Evolutionary conservation across 1,284 basidiomycete genomes (phyloP).

Genomic region (Tranzscheliella williamsii): DNA sequence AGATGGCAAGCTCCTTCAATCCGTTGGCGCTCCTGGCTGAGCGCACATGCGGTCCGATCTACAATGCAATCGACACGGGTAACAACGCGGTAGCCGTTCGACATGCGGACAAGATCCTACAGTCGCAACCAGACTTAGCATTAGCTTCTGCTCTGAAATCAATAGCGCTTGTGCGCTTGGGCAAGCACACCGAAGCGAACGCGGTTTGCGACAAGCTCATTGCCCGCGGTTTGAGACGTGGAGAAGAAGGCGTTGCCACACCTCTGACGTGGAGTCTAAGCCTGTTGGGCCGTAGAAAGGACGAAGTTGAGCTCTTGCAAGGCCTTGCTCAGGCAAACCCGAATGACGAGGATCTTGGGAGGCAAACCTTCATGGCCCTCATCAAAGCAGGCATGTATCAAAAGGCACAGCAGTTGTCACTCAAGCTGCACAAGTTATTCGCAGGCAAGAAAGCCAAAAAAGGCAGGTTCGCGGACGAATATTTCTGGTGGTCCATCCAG

Average conservation of each 20-base stretch:
- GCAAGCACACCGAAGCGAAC: constrained; percentile 79
- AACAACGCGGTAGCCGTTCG: constrained; percentile 29
- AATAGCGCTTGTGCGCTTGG: constrained; percentile 75
- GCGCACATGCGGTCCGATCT: constrained; percentile 43
- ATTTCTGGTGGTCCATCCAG: constrained; percentile 80
- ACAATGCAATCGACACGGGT: constrained; percentile 45
- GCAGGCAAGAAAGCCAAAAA: constrained; percentile 74
- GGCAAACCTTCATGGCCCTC: constrained; percentile 74
- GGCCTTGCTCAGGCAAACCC: constrained; percentile 67
- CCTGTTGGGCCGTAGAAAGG: constrained; percentile 72
- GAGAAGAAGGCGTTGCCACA: constrained; percentile 65
- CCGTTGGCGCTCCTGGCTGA: constrained; percentile 39
- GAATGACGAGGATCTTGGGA: constrained; percentile 75
- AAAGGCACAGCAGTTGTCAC: constrained; percentile 53
- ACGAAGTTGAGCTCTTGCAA: constrained; percentile 55
- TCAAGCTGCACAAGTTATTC: constrained; percentile 34
- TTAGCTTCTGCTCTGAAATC: constrained; percentile 70
- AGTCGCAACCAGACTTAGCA: constrained; percentile 29
- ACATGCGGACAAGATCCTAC: constrained; percentile 35
- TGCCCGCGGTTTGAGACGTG: constrained; percentile 68
- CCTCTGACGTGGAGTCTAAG: constrained; percentile 79
- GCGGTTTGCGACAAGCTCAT: constrained; percentile 78
- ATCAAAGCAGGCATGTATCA: constrained; percentile 38
- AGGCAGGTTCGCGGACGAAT: constrained; percentile 76
- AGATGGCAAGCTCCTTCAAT: constrained; percentile 26